phyloP scores from a whole-genome alignment of 2,329 filamentous ascomycete genomes.

The Talaromyces sp. region DNA sequence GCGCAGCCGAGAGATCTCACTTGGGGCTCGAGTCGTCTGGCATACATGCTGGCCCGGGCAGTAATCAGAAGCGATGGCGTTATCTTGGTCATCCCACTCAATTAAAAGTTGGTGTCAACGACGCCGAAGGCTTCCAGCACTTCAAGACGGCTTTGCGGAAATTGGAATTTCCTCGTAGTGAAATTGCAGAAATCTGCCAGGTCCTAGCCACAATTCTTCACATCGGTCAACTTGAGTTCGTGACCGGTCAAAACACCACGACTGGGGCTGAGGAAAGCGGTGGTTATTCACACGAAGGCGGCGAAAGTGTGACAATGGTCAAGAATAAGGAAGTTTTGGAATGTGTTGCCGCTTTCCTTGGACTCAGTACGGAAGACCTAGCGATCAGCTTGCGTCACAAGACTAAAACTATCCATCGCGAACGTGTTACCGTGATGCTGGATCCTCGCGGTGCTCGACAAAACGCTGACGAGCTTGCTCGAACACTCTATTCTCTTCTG shows the following conservation, averaged over 20 bases:
- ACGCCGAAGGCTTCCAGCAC: conserved; percentile 89
- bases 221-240: conserved; percentile 93
- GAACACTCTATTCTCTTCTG: conserved; percentile 87
- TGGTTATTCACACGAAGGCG: conserved; percentile 92
- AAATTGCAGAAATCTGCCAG: conserved; percentile 97
- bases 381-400: conserved; percentile 91
- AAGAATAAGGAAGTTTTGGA: conserved; percentile 88
- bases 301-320: conserved; percentile 76
- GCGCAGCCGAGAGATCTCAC: conserved; percentile 82
- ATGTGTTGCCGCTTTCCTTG: conserved; percentile 90
- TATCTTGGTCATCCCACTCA: conserved; percentile 96
- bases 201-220: conserved; percentile 91
- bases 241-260: conserved; percentile 73
- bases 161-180: conserved; percentile 85
- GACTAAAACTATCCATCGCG: conserved; percentile 91
- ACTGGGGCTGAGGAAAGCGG: conserved; percentile 85
- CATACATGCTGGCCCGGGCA: conserved; percentile 40
- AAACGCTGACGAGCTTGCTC: conserved; percentile 89
- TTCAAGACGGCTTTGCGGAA: conserved; percentile 96
- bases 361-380: conserved; percentile 73
- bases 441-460: conserved; percentile 84
- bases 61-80: conserved; percentile 79
- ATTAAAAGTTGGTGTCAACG: conserved; percentile 94
- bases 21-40: conserved; percentile 59
- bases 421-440: conserved; percentile 97